Evolutionary conservation across 441 rosid species (phyloP), one percentile per base, ranked within the genome.

Genomic region (Flueggea neowawraea): DNA sequence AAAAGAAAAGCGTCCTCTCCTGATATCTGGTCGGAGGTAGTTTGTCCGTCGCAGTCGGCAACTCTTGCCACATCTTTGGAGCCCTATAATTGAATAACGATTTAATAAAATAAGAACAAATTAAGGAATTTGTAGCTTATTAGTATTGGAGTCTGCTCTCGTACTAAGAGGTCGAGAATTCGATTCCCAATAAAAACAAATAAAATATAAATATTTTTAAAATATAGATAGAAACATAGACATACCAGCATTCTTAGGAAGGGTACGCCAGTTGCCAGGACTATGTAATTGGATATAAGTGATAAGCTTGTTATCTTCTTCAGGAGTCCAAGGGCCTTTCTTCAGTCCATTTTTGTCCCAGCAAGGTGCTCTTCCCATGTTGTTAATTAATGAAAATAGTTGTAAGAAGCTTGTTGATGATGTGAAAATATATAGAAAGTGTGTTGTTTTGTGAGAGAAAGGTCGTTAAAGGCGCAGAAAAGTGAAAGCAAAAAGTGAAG

Each of bases 341-440:
- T 90, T 93, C 63, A 86, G 83, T 57, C 95, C 96, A 74, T 84
- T 79, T 71, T 90, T 93, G 64, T 86, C 96, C 62, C 97, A 90
- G 74, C 98, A 93, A 59, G 98, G 98, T 52, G 95, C 78, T 82
- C 97, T 86, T 66, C 96, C 98, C 98, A 93, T 92, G 64, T 36
- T 65, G 57, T 22, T 60, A 32, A 57, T 31, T n/a, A 36, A 32
- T 60, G 22, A 33, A 10, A 13, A 4, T 15, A 6, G 4, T 4
- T 12, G 16, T n/a, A 0, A 10, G 10, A 10, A 10, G 10, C 15
- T 14, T 48, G 55, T 15, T 36, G 45, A 31, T 52, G 2, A 9
- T 33, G 8, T 2, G 17, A 36, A n/a, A 22, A 31, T 10, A 0
- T 22, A 22, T 22, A 22, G 28, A 22, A 22, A 22, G 28, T 22